Base-by-base conservation (phyloP, 1,139 yeast species). In the Candida neerlandica region DNA sequence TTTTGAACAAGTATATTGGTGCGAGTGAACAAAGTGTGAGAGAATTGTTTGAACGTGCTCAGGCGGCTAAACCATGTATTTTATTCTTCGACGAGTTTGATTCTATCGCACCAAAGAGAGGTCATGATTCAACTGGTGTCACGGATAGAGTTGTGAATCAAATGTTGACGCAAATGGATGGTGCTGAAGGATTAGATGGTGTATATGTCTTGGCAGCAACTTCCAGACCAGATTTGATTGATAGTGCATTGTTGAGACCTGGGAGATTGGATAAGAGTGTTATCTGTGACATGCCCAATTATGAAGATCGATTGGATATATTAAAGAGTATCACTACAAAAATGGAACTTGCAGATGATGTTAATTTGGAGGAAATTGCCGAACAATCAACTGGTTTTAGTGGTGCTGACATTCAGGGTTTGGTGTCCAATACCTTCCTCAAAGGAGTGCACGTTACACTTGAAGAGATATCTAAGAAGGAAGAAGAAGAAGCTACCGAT, bases 81-180 rank as follows among this genome's bases (percentile, higher is more conserved):
- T 70, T 94, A 51, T 94, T 94, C 65, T 94, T 94, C 67, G 99
- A 94, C 67, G 99, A 94, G 64, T 91, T 94, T 66, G 99, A 94
- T 59, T 90, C 98, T 0, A 90, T 94, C 62, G 98, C 98, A 0
- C 98, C 99, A 1, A 92, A 92, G 66, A 85, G 99, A 75, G 99
- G 99, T 1, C 98, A 92, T 63, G 99, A 94, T 63, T 89, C 96
- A 2, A 92, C 99, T 0, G 99, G 98, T 53, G 99, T 94, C 4
- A 94, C 99, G 1, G 99, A 94, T 65, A 80, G 99, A 61, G 97
- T 94, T 39, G 99, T 94, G 38, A 95, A 95, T 67, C 99, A 94
- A 65, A 82, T 94, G 85, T 80, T 94, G 61, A 94, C 99, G 0
- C 98, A 95, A 65, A 91, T 94, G 97, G 99, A 94, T 69, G 99